A percentile compares a stretch with the other conserved stretches of the same genome.
These are phyloP conservation scores for Saturnispora kantuleensis DNA, from an alignment of 805 yeast species.

Conservation along the genomic window DNA sequence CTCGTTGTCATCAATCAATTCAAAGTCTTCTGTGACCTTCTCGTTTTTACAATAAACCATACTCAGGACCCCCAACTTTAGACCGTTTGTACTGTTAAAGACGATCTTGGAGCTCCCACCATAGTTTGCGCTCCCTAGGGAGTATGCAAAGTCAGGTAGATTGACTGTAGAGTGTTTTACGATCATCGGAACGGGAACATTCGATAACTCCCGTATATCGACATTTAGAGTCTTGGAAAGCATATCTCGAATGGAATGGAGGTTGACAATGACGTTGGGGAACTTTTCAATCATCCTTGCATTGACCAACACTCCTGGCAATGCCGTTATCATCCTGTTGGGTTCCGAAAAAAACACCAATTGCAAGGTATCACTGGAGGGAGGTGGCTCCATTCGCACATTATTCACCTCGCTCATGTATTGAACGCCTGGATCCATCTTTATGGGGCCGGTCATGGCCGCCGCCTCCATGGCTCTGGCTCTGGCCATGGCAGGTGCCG, in stretches of 20 bases:
- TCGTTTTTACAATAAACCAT: conserved; percentile 2
- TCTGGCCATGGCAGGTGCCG: too few relatives aligned
- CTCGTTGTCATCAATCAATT: background rate
- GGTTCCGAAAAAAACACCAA: background rate
- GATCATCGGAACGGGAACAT: conserved; percentile 2
- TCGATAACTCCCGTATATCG: background rate
- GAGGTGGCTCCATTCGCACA: too few relatives aligned
- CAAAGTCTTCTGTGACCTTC: conserved; percentile 2
- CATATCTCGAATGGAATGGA: background rate
- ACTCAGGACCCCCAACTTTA: background rate
- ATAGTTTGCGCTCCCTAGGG: too few relatives aligned
- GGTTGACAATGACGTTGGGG: conserved; percentile 2
- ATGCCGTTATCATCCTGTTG: background rate
- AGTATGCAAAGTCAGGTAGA: background rate
- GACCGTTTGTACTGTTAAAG: background rate
- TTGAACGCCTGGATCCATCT: too few relatives aligned
- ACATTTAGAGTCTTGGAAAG: background rate
- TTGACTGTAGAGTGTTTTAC: background rate
- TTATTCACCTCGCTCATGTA: too few relatives aligned
- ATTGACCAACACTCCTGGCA: background rate
- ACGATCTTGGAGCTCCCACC: background rate
- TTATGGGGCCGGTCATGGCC: too few relatives aligned
- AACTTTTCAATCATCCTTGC: background rate
- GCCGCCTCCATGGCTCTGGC: too few relatives aligned
- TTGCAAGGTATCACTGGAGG: background rate